These are phyloP conservation scores for Planoprotostelium fungivorum DNA, from an alignment of 78 protist genomes.

Conservation along the genomic window DNA sequence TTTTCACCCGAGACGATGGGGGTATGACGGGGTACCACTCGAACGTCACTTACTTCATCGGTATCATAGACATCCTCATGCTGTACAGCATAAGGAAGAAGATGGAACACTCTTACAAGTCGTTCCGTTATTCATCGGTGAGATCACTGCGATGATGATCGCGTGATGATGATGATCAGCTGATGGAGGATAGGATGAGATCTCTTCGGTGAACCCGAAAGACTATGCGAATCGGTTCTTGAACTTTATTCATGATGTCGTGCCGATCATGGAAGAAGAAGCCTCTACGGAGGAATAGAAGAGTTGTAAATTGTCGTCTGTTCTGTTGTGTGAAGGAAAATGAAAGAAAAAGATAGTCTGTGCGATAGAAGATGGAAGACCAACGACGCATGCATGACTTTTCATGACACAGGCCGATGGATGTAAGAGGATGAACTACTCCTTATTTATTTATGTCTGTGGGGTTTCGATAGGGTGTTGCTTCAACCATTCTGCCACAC, in stretches of 20 bases:
- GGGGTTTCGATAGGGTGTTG: no score
- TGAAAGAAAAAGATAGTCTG: no score
- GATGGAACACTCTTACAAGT: conserved; percentile 73
- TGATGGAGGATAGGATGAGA: conserved; percentile 23
- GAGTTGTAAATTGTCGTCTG: no score
- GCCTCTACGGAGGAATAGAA: no score
- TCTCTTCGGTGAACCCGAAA: conserved; percentile 44
- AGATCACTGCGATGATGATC: neutral
- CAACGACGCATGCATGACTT: no score
- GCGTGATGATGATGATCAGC: neutral
- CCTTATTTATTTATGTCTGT: no score
- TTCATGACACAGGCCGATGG: no score
- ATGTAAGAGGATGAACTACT: no score
- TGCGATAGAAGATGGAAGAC: no score
- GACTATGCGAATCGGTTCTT: conserved; percentile 54
- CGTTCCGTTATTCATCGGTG: conserved; percentile 26
- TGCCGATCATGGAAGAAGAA: no score
- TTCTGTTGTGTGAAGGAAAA: no score
- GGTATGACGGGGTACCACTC: conserved; percentile 22
- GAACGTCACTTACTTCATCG: conserved; percentile 43
- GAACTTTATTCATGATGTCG: conserved; percentile 19
- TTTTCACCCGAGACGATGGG: conserved; percentile 2
- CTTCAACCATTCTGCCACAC: no score
- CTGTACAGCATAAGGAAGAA: conserved; percentile 71
- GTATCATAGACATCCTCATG: conserved; percentile 83